Percentiles rank a stretch among this genome's conserved stretches.
Conservation (phyloP, 805 yeast species). For the Metschnikowia hibisci region DNA sequence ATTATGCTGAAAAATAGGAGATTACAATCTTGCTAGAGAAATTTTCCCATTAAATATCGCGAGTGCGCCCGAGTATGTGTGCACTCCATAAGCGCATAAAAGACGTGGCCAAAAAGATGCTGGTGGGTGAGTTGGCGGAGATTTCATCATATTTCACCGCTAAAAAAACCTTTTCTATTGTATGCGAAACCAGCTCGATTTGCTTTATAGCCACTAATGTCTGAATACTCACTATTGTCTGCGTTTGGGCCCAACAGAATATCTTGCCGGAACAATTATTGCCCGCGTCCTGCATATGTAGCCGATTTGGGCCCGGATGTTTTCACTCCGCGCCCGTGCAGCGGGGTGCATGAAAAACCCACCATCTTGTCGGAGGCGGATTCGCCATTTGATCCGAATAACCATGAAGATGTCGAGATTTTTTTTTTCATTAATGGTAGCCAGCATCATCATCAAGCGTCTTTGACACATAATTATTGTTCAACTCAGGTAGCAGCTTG, state of each 20-base stretch:
- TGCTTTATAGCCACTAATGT: no score
- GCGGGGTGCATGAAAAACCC: slow-evolving; percentile 4
- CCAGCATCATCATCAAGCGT: no score
- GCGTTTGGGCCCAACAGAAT: not conserved
- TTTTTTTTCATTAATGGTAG: no score
- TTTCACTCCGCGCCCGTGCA: slow-evolving; percentile 16
- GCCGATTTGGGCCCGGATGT: slow-evolving; percentile 8
- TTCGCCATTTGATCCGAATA: no score
- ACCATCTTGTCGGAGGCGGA: not conserved
- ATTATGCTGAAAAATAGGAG: not conserved
- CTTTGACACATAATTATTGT: not conserved
- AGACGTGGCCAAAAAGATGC: not conserved
- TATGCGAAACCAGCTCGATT: no score
- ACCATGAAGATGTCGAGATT: no score
- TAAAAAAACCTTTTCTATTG: no score
- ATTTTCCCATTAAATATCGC: slow-evolving; percentile 4
- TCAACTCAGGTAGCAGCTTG: not conserved
- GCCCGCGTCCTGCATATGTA: slow-evolving; percentile 4
- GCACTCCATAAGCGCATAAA: slow-evolving; percentile 7
- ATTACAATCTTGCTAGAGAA: not conserved
- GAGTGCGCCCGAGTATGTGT: slow-evolving; percentile 4
- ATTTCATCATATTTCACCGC: no score
- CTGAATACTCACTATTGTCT: not conserved
- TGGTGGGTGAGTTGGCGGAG: no score
- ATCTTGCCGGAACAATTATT: slow-evolving; percentile 6